Conservation (phyloP, 2,329 filamentous ascomycete genomes). For the Fusarium verrucosum region DNA sequence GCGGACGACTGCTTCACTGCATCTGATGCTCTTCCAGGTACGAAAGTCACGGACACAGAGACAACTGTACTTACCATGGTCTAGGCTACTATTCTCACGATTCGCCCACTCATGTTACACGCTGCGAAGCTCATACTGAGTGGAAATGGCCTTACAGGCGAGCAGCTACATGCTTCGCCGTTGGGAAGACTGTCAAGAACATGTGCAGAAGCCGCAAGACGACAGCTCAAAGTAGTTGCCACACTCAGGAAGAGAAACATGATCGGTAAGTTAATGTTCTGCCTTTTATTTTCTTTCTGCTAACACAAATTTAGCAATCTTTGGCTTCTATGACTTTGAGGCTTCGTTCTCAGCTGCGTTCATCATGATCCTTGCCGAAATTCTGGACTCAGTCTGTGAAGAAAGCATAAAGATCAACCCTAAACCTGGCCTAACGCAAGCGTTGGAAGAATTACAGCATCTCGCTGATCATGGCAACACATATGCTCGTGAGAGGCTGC, state of each 20-base stretch:
- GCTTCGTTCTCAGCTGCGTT: slow-evolving; percentile 43
- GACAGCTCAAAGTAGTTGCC: slow-evolving; percentile 43
- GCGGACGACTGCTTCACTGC: slow-evolving; percentile 46
- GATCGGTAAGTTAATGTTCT: slow-evolving; percentile 26
- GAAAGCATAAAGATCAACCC: slow-evolving; percentile 40
- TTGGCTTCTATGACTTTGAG: slow-evolving; percentile 43
- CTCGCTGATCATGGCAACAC: slow-evolving; percentile 43
- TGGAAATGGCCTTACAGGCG: slow-evolving; percentile 35
- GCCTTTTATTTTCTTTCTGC: accelerated
- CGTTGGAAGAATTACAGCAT: slow-evolving; percentile 44
- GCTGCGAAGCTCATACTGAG: slow-evolving; percentile 44
- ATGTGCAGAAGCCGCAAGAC: slow-evolving; percentile 44
- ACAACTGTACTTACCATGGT: neutral
- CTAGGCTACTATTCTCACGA: slow-evolving; percentile 46
- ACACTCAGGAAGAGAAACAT: slow-evolving; percentile 46
- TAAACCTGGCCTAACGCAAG: slow-evolving; percentile 40
- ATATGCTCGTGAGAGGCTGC: slow-evolving; percentile 40
- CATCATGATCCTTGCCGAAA: slow-evolving; percentile 43
- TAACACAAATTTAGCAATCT: slow-evolving; percentile 29
- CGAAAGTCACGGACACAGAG: accelerated
- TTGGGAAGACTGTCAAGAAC: slow-evolving; percentile 44
- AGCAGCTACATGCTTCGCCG: slow-evolving; percentile 40
- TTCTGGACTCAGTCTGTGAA: slow-evolving; percentile 41
- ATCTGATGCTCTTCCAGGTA: slow-evolving; percentile 49
- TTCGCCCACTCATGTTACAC: slow-evolving; percentile 45